Percentiles rank a stretch among this genome's conserved stretches.
These are phyloP conservation scores for Nephelium lappaceum DNA, from an alignment of 345 rosid species.

Conservation along the genomic window DNA sequence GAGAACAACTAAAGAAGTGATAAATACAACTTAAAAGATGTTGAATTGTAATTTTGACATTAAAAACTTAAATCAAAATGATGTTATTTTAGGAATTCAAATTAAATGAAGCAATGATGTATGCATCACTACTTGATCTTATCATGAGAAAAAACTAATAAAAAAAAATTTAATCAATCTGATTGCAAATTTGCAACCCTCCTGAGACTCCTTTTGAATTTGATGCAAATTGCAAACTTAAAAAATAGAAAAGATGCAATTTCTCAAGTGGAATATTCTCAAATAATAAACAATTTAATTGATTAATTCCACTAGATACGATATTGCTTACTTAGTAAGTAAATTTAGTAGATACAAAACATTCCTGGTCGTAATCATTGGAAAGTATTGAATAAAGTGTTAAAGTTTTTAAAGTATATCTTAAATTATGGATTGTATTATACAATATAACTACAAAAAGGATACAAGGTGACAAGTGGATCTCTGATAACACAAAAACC, in stretches of 20 bases:
- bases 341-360: background rate
- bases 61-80: too few species aligned
- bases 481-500: background rate
- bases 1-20: background rate
- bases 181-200: background rate
- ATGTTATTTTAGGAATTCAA: too few species aligned
- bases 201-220: background rate
- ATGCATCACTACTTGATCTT: too few species aligned
- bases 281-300: background rate
- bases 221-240: background rate
- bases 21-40: too few species aligned
- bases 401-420: background rate
- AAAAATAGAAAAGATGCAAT: background rate
- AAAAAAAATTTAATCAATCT: too few species aligned
- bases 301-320: background rate
- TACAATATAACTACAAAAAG: too few species aligned
- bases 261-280: background rate
- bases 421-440: background rate
- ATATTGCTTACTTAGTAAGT: background rate
- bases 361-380: background rate
- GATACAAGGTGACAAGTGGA: background rate
- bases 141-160: too few species aligned
- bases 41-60: too few species aligned
- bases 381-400: background rate
- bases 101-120: too few species aligned